phyloP scores from a whole-genome alignment of 2,329 filamentous ascomycete genomes.

The Xylariomycetidae sp. region DNA sequence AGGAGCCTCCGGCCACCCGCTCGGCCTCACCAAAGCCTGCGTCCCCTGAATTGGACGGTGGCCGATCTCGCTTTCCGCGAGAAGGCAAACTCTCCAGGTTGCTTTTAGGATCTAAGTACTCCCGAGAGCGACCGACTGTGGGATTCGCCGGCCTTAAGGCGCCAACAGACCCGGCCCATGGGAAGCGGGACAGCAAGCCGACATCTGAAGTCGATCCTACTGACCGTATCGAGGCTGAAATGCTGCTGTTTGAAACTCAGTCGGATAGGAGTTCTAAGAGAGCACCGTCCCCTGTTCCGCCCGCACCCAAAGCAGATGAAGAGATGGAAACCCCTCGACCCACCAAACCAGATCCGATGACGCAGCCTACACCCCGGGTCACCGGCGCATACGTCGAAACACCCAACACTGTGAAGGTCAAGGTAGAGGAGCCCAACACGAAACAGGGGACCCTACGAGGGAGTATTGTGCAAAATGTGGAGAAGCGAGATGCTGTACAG shows the following conservation, averaged over 20 bases:
- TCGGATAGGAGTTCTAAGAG: constrained; percentile 50
- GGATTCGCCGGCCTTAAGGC: constrained; percentile 41
- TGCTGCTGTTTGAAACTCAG: constrained; percentile 51
- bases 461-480: no score
- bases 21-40: constrained; percentile 6
- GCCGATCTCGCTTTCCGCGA: constrained; percentile 10
- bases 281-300: constrained; percentile 40
- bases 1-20: constrained; percentile 6
- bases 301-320: constrained; percentile 30
- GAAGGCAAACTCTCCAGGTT: constrained; percentile 16
- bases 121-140: constrained; percentile 33
- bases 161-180: constrained; percentile 41
- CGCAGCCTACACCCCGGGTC: constrained; percentile 47
- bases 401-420: constrained; percentile 36
- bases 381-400: constrained; percentile 53
- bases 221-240: constrained; percentile 51
- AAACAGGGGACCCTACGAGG: no score
- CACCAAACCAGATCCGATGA: constrained; percentile 36
- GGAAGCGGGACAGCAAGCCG: constrained; percentile 41
- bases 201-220: constrained; percentile 49
- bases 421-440: constrained; percentile 11
- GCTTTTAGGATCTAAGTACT: constrained; percentile 22
- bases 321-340: constrained; percentile 44
- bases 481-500: no score
- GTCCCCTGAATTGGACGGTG: constrained; percentile 11